Evolutionary conservation across 192 early-diverging fungal genomes (phyloP).

Genomic region (Coemansia guatemalensis): DNA sequence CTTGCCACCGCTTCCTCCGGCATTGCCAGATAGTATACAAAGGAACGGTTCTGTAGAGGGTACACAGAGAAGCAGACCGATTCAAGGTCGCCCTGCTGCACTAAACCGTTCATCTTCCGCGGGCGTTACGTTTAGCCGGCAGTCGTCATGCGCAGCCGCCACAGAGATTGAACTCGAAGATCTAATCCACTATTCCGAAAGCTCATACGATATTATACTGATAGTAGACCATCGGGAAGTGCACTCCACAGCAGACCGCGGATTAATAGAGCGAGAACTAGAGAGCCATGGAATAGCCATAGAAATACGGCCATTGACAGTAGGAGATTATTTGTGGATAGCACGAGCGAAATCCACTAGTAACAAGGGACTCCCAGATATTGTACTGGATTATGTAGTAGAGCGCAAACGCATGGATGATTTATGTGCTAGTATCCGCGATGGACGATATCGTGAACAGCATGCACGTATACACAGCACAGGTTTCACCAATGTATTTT

Average conservation of each 20-base stretch:
- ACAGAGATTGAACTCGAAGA: constrained; percentile 25
- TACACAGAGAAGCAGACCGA: not conserved
- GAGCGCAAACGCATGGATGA: constrained; percentile 97
- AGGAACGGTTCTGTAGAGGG: not conserved
- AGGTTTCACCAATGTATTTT: constrained; percentile 74
- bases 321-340: constrained; percentile 93
- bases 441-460: constrained; percentile 91
- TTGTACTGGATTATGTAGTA: constrained; percentile 82
- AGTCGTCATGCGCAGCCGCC: constrained; percentile 21
- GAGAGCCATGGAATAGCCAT: constrained; percentile 57
- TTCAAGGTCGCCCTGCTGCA: constrained; percentile 9
- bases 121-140: constrained; percentile 23
- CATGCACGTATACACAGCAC: constrained; percentile 77
- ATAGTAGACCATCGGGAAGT: constrained; percentile 87
- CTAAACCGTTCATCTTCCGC: constrained; percentile 13
- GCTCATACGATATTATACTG: constrained; percentile 58
- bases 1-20: not conserved
- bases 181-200: constrained; percentile 22
- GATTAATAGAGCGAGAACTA: constrained; percentile 71
- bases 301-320: constrained; percentile 62
- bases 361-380: constrained; percentile 48
- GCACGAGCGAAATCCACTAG: constrained; percentile 56
- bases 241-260: constrained; percentile 62
- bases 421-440: constrained; percentile 85
- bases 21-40: not conserved